phyloP scores from a whole-genome alignment of 148 eudicot genomes.

The Cornus kousa region DNA sequence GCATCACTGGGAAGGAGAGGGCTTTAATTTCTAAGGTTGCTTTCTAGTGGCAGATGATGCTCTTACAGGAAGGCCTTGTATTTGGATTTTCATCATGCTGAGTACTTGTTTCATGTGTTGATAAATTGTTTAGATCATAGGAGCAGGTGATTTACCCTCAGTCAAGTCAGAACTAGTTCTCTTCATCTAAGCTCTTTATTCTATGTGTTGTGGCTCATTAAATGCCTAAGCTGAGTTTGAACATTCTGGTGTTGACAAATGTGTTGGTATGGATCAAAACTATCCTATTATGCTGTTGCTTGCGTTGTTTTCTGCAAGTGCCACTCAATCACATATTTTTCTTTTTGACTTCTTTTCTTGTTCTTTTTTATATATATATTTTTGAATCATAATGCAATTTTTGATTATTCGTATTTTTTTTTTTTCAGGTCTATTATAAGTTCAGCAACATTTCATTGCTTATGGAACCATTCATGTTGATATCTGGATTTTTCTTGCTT shows the following conservation, averaged over 20 bases:
- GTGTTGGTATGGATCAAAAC: background rate
- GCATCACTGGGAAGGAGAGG: background rate
- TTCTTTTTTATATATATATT: background rate
- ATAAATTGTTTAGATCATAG: background rate
- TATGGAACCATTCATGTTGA: slow-evolving; percentile 85
- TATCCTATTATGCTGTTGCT: background rate
- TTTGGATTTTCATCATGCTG: background rate
- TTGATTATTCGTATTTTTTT: slow-evolving; percentile 6
- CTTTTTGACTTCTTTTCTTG: background rate
- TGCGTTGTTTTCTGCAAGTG: background rate
- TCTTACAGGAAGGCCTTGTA: background rate
- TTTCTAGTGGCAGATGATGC: background rate
- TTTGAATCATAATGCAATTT: background rate
- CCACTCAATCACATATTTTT: background rate
- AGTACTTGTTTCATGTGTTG: background rate
- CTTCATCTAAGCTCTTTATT: background rate
- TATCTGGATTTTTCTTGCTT: slow-evolving; percentile 81
- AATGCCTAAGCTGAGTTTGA: background rate
- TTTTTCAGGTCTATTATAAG: slow-evolving; percentile 82
- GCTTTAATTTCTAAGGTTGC: background rate
- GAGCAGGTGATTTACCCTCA: background rate
- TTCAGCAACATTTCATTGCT: slow-evolving; percentile 78
- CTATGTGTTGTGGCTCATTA: background rate
- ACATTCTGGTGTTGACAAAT: background rate
- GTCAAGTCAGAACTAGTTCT: background rate